Base-by-base conservation (phyloP, 2,329 filamentous ascomycete genomes). In the Aspergillus brasiliensis region DNA sequence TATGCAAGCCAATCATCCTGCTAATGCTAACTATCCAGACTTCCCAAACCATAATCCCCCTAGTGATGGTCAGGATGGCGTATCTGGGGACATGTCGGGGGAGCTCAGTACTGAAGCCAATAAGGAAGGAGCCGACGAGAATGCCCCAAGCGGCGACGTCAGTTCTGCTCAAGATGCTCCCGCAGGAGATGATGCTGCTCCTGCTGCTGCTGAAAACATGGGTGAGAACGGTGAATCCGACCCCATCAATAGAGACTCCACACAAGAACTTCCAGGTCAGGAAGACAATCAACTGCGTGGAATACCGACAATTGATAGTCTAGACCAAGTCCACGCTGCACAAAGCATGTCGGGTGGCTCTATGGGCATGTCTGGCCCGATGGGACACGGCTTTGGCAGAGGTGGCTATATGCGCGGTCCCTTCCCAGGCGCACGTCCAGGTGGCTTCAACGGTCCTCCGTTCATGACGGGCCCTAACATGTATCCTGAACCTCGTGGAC, bases 371-470 rank as follows among this genome's bases (percentile, higher is more conserved):
- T 53, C 62, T 1, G 65, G 62, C 13, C 58, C 64, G 13, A 67
- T 67, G 64, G 70, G 67, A 17, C 67, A 66, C n/a, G 73, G 73
- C 7, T 75, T 71, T 71, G 71, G 78, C 64, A 73, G 78, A 69
- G 76, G 76, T 49, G 62, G 73, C 28, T 79, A 75, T 44, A 75
- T 78, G 67, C 80, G 80, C 59, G 82, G 83, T 59, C 78, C 79
- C 31, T 82, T 80, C 62, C 69, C 76, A 57, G 59, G 57, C 31
- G 77, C 78, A 38, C 79, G 78, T 59, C 76, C 74, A 37, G 70
- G 72, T 37, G 69, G 67, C 6, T 73, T 69, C 57, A 67, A 67
- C 62, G 69, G 72, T 51, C 66, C 68, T 52, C 63, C 69, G 15
- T 68, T 67, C 34, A 68, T 70, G 65, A 62, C 73, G 51, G 73